Evolutionary conservation across 1,284 basidiomycete species (phyloP).

Genomic region (Sanghuangporus baumii): DNA sequence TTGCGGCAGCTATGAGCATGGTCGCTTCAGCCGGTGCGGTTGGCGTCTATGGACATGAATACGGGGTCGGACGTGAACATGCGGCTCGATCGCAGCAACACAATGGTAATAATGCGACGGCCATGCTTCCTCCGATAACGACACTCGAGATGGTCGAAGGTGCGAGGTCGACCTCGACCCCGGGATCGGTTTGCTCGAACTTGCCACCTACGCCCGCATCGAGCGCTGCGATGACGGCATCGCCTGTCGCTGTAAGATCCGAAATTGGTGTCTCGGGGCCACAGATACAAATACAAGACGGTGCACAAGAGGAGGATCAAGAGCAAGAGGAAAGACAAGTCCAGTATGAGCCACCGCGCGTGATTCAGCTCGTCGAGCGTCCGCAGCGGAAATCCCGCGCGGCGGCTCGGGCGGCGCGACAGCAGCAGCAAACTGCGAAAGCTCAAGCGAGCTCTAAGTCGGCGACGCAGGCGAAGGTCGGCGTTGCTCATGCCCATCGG

Average conservation of each 20-base stretch:
- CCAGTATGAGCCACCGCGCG: slow-evolving; percentile 14
- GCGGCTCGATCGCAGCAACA: background rate
- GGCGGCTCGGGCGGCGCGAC: background rate
- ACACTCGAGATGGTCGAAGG: background rate
- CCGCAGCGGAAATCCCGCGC: slow-evolving; percentile 4
- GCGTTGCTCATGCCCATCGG: background rate
- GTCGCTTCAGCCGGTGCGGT: background rate
- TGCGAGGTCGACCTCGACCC: background rate
- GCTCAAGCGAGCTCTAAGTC: background rate
- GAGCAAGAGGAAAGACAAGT: background rate
- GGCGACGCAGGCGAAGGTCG: background rate
- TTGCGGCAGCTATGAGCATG: background rate
- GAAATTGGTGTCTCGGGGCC: background rate
- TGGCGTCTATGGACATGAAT: background rate
- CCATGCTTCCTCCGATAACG: background rate
- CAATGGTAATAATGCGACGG: background rate
- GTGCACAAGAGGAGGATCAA: background rate
- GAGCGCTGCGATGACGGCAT: background rate
- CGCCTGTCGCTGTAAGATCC: background rate
- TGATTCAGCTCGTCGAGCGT: slow-evolving; percentile 17
- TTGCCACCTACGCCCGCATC: background rate
- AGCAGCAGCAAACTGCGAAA: background rate
- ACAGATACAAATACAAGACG: background rate
- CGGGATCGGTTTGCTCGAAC: background rate
- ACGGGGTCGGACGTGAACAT: background rate